Evolutionary conservation across 73 alveolate genomes (phyloP).

Genomic region (Symbiodinium pilosum): DNA sequence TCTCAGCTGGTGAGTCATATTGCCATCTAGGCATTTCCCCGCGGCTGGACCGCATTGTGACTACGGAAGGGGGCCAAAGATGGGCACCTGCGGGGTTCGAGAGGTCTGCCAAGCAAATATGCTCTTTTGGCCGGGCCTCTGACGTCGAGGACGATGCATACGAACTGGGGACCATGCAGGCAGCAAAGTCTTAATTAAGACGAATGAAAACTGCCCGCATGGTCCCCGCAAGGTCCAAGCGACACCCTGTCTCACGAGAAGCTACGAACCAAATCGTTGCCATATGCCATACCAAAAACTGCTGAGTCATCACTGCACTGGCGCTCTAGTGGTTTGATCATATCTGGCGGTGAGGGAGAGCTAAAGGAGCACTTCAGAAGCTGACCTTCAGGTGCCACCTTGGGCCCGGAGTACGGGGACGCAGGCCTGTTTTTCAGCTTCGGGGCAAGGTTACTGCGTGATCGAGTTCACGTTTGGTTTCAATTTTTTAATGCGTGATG

Average conservation of each 20-base stretch:
- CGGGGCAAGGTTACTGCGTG: too few relatives aligned
- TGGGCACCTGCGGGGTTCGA: background rate
- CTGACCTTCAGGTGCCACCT: background rate
- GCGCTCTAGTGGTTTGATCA: too few relatives aligned
- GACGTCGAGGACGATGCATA: conserved; percentile 21
- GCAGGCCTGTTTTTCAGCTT: too few relatives aligned
- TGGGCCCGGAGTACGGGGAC: background rate
- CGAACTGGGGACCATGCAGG: background rate
- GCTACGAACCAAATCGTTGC: background rate
- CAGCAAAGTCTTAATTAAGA: background rate
- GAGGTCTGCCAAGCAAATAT: conserved; percentile 19
- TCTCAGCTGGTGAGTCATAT: background rate
- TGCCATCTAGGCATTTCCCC: background rate
- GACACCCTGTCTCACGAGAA: background rate
- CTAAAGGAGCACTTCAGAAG: background rate
- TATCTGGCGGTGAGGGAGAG: background rate
- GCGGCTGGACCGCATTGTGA: background rate
- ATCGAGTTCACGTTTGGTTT: too few relatives aligned
- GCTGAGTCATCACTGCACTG: too few relatives aligned
- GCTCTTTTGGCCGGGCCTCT: conserved; percentile 3
- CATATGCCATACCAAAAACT: background rate
- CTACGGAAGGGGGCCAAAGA: background rate
- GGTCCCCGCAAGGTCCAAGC: background rate
- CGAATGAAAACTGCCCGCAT: background rate
- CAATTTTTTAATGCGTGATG: background rate